Conservation (phyloP, 805 yeast genomes). For the Maudiozyma turicensis region DNA sequence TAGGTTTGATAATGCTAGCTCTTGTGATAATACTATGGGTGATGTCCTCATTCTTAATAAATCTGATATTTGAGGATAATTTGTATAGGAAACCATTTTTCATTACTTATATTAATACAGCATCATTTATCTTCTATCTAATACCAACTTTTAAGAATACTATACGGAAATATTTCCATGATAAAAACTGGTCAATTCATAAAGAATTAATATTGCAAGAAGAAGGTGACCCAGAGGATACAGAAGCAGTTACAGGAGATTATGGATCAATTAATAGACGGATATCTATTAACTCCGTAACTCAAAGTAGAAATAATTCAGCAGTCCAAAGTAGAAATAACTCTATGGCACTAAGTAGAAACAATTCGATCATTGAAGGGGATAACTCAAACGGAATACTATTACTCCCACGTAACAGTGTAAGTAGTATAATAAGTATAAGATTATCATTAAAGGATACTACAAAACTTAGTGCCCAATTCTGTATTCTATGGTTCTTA, state of each 20-base stretch:
- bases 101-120: constrained; percentile 85
- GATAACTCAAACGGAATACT: background rate
- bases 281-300: constrained; percentile 5
- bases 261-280: background rate
- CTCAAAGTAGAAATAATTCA: too few species aligned
- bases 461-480: constrained; percentile 62
- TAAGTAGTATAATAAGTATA: background rate
- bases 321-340: too few species aligned
- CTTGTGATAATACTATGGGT: constrained; percentile 88
- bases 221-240: constrained; percentile 15
- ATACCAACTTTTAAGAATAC: constrained; percentile 41
- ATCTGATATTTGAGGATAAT: constrained; percentile 59
- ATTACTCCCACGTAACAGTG: background rate
- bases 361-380: background rate
- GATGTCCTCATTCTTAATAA: constrained; percentile 74
- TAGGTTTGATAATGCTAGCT: constrained; percentile 65
- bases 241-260: background rate
- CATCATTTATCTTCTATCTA: constrained; percentile 70
- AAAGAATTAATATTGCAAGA: constrained; percentile 25
- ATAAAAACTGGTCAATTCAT: constrained; percentile 23
- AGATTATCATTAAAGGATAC: constrained; percentile 47
- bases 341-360: too few species aligned
- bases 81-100: constrained; percentile 82
- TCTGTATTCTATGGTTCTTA: constrained; percentile 79
- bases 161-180: constrained; percentile 18